phyloP scores from a whole-genome alignment of 257 asterid genomes.

The Oldenlandia corymbosa region DNA sequence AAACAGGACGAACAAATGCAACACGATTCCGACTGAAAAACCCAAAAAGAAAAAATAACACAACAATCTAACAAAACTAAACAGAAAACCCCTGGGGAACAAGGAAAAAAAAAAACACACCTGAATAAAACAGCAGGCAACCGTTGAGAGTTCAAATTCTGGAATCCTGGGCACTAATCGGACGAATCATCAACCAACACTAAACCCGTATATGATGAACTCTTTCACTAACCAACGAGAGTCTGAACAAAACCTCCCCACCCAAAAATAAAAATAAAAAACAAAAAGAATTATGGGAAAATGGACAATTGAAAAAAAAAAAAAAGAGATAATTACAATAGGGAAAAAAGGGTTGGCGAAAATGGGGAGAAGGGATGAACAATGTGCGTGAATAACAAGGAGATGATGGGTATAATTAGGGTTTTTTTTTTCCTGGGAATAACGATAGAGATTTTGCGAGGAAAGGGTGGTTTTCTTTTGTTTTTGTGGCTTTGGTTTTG shows the following conservation, averaged over 20 bases:
- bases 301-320: not conserved
- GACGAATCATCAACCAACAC: not conserved
- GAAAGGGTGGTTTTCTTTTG: no score
- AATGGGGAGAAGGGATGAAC: not conserved
- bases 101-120: constrained; percentile 5
- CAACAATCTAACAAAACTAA: no score
- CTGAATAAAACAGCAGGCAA: not conserved
- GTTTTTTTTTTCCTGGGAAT: no score
- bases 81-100: no score
- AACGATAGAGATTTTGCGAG: no score
- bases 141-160: not conserved
- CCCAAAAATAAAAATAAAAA: not conserved
- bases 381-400: not conserved
- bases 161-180: not conserved
- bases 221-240: constrained; percentile 1
- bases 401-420: not conserved
- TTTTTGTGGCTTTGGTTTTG: no score
- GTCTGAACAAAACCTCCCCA: not conserved
- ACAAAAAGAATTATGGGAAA: not conserved
- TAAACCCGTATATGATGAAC: not conserved
- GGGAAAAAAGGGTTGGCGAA: not conserved
- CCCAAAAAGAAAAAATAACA: not conserved
- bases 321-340: not conserved
- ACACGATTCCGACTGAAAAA: not conserved
- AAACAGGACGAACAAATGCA: not conserved